phyloP scores from a whole-genome alignment of 805 yeast genomes.

The Kregervanrija pseudodelftensis region DNA sequence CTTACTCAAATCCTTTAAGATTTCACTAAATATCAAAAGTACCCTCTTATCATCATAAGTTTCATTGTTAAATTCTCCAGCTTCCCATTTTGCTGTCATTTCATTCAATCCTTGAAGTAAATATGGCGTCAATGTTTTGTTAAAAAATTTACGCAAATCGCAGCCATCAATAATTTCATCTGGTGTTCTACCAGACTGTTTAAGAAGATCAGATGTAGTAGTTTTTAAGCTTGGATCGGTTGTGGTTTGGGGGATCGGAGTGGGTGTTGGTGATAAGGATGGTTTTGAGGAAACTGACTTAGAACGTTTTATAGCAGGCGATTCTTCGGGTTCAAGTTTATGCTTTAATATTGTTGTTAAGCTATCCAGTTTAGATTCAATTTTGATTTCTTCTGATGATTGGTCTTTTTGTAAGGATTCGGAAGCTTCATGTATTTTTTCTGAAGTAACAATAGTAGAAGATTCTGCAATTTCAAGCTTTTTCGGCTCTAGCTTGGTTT shows the following conservation, averaged over 20 bases:
- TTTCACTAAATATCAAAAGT: slow-evolving; percentile 9
- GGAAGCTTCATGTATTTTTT: too few species aligned
- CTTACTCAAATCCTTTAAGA: slow-evolving; percentile 6
- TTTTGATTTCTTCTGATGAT: too few species aligned
- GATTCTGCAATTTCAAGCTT: too few species aligned
- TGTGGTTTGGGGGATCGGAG: slow-evolving; percentile 18
- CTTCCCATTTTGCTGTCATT: slow-evolving; percentile 18
- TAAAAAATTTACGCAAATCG: slow-evolving; percentile 41
- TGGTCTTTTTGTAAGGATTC: too few species aligned
- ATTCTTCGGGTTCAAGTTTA: not conserved
- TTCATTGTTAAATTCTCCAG: slow-evolving; percentile 9
- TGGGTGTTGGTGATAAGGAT: slow-evolving; percentile 14
- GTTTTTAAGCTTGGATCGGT: slow-evolving; percentile 1
- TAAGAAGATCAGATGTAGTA: slow-evolving; percentile 3
- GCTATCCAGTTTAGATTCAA: too few species aligned
- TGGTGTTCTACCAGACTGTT: slow-evolving; percentile 11
- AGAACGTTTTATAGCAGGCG: not conserved
- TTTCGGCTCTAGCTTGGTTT: too few species aligned
- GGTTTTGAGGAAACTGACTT: not conserved
- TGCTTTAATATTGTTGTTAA: too few species aligned
- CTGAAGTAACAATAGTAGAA: too few species aligned
- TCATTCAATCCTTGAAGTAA: slow-evolving; percentile 36
- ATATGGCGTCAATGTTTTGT: slow-evolving; percentile 38
- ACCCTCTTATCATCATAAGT: slow-evolving; percentile 3
- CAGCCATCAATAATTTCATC: slow-evolving; percentile 49